Conservation (phyloP, 78 protist species). For the Dictyostelium discoideum region DNA sequence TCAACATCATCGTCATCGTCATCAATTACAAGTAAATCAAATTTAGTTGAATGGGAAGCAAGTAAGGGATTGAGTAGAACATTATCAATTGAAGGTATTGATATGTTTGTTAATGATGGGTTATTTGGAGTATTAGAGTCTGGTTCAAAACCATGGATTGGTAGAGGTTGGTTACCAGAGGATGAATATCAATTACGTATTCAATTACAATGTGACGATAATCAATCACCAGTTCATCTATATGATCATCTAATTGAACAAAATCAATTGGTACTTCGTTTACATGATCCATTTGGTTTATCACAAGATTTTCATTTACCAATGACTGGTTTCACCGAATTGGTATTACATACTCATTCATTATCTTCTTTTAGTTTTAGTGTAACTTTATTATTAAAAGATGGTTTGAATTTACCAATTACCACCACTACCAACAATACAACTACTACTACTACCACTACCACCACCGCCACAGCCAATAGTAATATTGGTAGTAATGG, state of each 20-base stretch:
- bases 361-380: conserved; percentile 21
- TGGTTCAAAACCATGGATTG: conserved; percentile 64
- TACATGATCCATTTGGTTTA: conserved; percentile 75
- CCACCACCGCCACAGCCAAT: neutral
- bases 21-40: neutral
- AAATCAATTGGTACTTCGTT: conserved; percentile 12
- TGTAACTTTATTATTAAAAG: conserved; percentile 1
- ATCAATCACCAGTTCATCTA: conserved; percentile 19
- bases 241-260: neutral
- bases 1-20: neutral
- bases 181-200: conserved; percentile 65
- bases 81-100: conserved; percentile 46
- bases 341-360: conserved; percentile 55
- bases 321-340: conserved; percentile 16
- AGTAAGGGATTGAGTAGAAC: conserved; percentile 19
- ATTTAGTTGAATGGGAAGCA: conserved; percentile 69
- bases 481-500: conserved; percentile 6
- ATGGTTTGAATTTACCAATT: neutral
- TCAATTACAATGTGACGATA: conserved; percentile 66
- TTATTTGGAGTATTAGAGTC: conserved; percentile 47
- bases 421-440: no score
- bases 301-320: conserved; percentile 50
- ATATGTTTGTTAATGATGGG: conserved; percentile 80
- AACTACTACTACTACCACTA: neutral
- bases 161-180: conserved; percentile 78